These are phyloP conservation scores for Brassica juncea DNA, from an alignment of 345 rosid genomes.

Conservation along the genomic window DNA sequence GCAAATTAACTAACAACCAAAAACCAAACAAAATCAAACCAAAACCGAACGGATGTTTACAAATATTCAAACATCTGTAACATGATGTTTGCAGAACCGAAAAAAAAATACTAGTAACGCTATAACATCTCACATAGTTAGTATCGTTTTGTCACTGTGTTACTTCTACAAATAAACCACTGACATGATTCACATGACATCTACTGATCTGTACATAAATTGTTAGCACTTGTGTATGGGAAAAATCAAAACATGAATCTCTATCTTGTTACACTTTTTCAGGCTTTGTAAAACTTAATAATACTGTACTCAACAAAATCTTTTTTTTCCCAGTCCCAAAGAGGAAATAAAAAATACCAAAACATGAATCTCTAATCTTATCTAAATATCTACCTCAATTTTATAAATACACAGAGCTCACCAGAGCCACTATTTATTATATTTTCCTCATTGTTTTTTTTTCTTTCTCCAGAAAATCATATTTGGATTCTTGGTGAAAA, in stretches of 20 bases:
- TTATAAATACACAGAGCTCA: neutral
- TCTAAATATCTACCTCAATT: neutral
- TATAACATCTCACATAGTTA: neutral
- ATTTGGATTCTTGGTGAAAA: neutral
- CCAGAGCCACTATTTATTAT: conserved; percentile 18
- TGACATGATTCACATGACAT: neutral
- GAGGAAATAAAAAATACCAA: no score
- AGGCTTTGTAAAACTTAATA: no score
- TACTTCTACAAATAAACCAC: neutral
- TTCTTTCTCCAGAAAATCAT: neutral
- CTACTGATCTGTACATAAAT: neutral
- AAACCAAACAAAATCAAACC: no score
- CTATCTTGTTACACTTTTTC: no score
- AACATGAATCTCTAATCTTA: neutral
- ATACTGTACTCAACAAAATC: no score
- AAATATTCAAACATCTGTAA: no score
- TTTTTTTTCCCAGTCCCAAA: no score
- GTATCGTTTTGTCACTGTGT: neutral
- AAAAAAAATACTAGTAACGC: neutral
- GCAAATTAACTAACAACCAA: no score
- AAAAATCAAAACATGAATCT: neutral
- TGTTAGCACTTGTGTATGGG: neutral
- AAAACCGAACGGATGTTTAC: no score
- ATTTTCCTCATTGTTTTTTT: neutral
- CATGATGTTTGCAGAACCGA: no score